Percentiles rank a stretch among this genome's conserved stretches.
Evolutionary conservation across 768 basidiomycete genomes (phyloP).

Genomic region (Leccinellum luteum): DNA sequence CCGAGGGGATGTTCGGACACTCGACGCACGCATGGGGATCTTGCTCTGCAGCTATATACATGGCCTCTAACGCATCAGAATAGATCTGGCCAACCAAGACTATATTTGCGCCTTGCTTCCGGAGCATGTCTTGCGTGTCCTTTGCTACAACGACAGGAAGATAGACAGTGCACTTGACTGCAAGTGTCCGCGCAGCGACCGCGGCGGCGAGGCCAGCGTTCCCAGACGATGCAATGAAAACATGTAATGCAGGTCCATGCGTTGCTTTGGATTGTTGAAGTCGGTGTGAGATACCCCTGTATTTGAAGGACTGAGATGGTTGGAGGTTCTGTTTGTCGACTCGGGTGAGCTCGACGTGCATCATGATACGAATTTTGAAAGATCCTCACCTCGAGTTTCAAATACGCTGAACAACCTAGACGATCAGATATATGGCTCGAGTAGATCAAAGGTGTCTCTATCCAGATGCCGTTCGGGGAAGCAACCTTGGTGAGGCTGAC

Average conservation of each 20-base stretch:
- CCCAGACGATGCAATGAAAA: slow-evolving; percentile 73
- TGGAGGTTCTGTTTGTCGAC: slow-evolving; percentile 59
- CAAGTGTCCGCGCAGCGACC: slow-evolving; percentile 53
- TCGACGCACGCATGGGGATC: slow-evolving; percentile 53
- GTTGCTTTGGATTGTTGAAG: slow-evolving; percentile 47
- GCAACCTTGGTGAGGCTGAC: background rate
- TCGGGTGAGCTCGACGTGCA: background rate
- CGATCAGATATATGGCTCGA: slow-evolving; percentile 56
- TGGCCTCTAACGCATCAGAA: slow-evolving; percentile 52
- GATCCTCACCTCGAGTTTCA: slow-evolving; percentile 66
- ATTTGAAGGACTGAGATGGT: slow-evolving; percentile 75
- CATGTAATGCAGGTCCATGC: slow-evolving; percentile 55
- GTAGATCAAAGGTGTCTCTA: slow-evolving; percentile 62
- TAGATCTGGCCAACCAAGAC: slow-evolving; percentile 58
- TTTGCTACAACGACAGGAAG: slow-evolving; percentile 54
- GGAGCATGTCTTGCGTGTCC: slow-evolving; percentile 49
- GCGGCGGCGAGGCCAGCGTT: slow-evolving; percentile 78
- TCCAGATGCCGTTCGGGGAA: slow-evolving; percentile 41
- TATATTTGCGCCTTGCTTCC: slow-evolving; percentile 53
- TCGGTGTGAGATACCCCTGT: slow-evolving; percentile 65
- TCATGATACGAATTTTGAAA: background rate
- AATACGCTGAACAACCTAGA: slow-evolving; percentile 52
- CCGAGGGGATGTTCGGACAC: background rate
- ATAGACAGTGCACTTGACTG: slow-evolving; percentile 63
- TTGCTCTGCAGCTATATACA: slow-evolving; percentile 41